Evolutionary conservation across 495 filamentous ascomycete genomes (phyloP), one percentile per base, ranked within the genome.

Genomic region (Daldinia decipiens): DNA sequence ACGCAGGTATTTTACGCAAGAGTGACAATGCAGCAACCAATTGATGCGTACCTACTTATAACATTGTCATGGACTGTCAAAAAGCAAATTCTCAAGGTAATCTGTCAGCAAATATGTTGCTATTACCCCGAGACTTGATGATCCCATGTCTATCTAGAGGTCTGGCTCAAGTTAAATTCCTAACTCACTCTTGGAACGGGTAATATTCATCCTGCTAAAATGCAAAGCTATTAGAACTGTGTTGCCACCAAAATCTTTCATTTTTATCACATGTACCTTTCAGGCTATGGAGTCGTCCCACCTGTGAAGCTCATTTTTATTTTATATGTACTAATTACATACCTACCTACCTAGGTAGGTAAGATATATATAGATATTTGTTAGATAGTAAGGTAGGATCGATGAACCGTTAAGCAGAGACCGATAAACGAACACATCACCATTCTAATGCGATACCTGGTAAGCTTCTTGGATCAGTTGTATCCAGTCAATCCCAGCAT

Each of bases 401-500:
- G 3, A 12, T 4, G 13, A 36, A 4, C 11, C 0, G 0, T 3
- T 36, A 36, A 3, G 3, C 5, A 36, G 12, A 13, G 11, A 13
- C 12, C 4, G 8, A 13, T 21, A 12, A 24, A 47, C 9, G 8
- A 5, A 24, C 19, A 24, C 1, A 47, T 9, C 4, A 24, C 11
- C 3, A 24, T 21, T 21, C 19, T 47, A 47, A 11, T 21, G 19
- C 45, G 19, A 29, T 54, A 45, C 5, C 19, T 26, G 17, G 17
- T 57, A 65, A 24, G 27, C 12, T 5, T 58, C 24, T 9, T 12
- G 39, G 17, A 65, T 31, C 31, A 57, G 17, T 12, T 43, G n/a
- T 57, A 4, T 24, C 64, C 64, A 67, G 26, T 67, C 27, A 26
- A 67, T 67, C 34, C 45, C 47, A 24, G 56, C 45, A 17, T 13